A percentile compares a stretch with the other conserved stretches of the same genome.
phyloP scores from a whole-genome alignment of 345 rosid genomes.

The Euphorbia tirucalli region DNA sequence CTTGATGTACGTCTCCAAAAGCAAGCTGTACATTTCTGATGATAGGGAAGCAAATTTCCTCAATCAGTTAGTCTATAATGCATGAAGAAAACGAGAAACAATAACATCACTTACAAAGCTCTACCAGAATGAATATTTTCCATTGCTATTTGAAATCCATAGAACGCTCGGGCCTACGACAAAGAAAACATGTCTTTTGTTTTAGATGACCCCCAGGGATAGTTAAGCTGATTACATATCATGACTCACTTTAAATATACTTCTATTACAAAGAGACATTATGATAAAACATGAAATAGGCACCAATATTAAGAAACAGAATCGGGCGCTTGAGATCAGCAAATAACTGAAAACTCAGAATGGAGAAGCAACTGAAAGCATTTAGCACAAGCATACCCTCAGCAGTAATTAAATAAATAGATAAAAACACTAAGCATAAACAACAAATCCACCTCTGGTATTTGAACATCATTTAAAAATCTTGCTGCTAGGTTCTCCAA shows the following conservation, averaged over 20 bases:
- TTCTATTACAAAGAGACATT: neutral
- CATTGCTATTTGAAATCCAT: slow-evolving; percentile 93
- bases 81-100: neutral
- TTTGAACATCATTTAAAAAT: slow-evolving; percentile 78
- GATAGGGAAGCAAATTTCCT: slow-evolving; percentile 5
- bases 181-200: slow-evolving; percentile 26
- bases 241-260: neutral
- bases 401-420: neutral
- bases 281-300: neutral
- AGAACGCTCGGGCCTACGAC: slow-evolving; percentile 78
- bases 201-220: slow-evolving; percentile 24
- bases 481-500: slow-evolving; percentile 88
- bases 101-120: slow-evolving; percentile 19
- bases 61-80: slow-evolving; percentile 14
- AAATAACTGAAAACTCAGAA: neutral
- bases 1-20: slow-evolving; percentile 84
- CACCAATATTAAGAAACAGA: neutral
- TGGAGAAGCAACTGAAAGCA: neutral
- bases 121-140: slow-evolving; percentile 95
- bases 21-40: slow-evolving; percentile 91
- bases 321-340: neutral
- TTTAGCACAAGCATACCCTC: neutral
- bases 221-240: neutral
- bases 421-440: neutral
- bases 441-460: slow-evolving; percentile 62